These are phyloP conservation scores for Lactarius pseudohatsudake DNA, from an alignment of 768 basidiomycete species.

Conservation along the genomic window DNA sequence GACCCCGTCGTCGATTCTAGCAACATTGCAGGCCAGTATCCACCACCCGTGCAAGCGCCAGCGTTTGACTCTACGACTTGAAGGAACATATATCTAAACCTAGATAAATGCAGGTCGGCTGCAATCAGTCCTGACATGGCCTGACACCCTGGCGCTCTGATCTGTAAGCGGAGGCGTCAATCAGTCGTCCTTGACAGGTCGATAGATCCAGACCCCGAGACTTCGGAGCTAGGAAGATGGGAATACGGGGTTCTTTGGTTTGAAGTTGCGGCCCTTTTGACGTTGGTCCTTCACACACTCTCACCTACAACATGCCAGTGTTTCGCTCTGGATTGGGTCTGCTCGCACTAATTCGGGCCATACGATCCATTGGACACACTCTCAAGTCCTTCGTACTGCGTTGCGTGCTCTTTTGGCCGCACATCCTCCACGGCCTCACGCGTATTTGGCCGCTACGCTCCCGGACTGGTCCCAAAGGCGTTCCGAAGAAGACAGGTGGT, in stretches of 20 bases:
- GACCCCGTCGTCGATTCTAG: too few species aligned
- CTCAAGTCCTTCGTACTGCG: constrained; percentile 16
- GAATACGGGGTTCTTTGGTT: neutral
- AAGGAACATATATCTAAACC: neutral
- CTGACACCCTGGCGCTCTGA: neutral
- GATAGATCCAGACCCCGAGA: neutral
- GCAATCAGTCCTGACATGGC: neutral
- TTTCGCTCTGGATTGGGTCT: neutral
- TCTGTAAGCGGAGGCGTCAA: neutral
- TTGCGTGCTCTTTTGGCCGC: constrained; percentile 1
- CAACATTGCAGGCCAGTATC: too few species aligned
- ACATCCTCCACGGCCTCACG: neutral
- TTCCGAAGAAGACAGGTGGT: neutral
- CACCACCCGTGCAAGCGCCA: neutral
- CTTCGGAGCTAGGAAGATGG: neutral
- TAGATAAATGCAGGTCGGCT: neutral
- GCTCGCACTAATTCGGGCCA: neutral
- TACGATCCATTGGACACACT: neutral
- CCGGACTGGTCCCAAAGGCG: neutral
- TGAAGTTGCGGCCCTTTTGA: neutral
- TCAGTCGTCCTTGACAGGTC: neutral
- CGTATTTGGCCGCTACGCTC: neutral
- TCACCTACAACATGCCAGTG: constrained; percentile 3
- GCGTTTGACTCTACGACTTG: neutral
- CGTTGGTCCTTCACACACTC: neutral